Evolutionary conservation across 2,329 filamentous ascomycete species (phyloP), one percentile per base, ranked within the genome.

Genomic region (Epichloe festucae): DNA sequence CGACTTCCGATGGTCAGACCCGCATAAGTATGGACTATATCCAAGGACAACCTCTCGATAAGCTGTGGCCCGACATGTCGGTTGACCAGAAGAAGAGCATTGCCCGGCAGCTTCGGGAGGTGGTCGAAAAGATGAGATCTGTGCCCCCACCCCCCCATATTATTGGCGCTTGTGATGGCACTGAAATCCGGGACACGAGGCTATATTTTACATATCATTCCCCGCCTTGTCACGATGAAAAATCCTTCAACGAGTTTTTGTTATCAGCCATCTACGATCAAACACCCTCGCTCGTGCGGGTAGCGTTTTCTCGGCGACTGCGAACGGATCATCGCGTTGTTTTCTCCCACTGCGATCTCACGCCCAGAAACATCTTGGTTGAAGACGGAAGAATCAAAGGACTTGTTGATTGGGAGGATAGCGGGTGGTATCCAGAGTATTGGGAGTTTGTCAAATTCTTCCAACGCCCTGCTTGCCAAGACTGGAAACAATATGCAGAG

Each of bases 261-360:
- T 17, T 61, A 19, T 55, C 54, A 0, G 27, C 46, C 3, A 53
- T 65, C 2, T 53, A 48, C 19, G 14, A 52, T 3, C 17, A 53
- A 0, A 58, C 43, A 3, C 62, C 63, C 2, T 31, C 53, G 5
- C 46, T 54, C 0, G n/a, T 66, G 3, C 53, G 52, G 2, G 48
- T 42, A 14, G 56, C 63, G 0, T 61, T 65, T 51, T 40, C 56
- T 15, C 44, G 43, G 2, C 58, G 58, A n/a, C 49, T 64, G 15
- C 49, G 53, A 27, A 61, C 57, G 0, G 36, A 59, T 17, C 62
- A 69, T 55, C 57, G 57, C n/a, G 59, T 68, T 35, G 65, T 72
- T 1, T 72, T 79, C 53, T 74, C 74, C 2, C 75, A 79, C 62
- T 70, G 70, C 3, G 76, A 80, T 58, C 63, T 80, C 11, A 65